These are phyloP conservation scores for Kitagawia praeruptora DNA, from an alignment of 129 eudicot genomes.

Conservation along the genomic window DNA sequence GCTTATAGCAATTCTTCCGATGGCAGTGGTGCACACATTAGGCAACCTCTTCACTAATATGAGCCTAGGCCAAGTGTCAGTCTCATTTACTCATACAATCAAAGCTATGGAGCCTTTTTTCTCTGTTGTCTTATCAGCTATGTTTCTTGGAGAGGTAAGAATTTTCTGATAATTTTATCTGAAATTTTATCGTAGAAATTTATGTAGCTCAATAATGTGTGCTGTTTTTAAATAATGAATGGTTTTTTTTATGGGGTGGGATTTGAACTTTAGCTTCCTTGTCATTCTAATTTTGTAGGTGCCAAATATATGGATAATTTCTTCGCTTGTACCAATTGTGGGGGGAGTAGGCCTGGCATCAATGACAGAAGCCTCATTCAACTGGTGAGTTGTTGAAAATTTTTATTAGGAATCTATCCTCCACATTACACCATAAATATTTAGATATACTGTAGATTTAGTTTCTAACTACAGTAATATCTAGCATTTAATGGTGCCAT, in stretches of 20 bases:
- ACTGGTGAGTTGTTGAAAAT: conserved; percentile 45
- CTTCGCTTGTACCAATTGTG: conserved; percentile 83
- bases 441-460: background rate
- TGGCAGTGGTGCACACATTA: conserved; percentile 74
- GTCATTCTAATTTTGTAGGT: conserved; percentile 31
- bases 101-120: conserved; percentile 94
- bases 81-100: conserved; percentile 82
- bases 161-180: background rate
- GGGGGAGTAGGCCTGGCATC: conserved; percentile 99
- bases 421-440: background rate
- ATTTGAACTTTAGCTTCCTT: background rate
- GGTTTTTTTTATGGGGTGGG: background rate
- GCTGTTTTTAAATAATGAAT: background rate
- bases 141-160: conserved; percentile 73
- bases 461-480: background rate
- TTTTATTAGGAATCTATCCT: background rate
- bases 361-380: conserved; percentile 86
- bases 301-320: conserved; percentile 76
- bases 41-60: conserved; percentile 86
- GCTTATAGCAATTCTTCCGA: conserved; percentile 70
- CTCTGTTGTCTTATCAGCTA: conserved; percentile 71
- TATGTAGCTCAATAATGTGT: background rate
- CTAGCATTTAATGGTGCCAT: background rate
- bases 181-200: background rate
- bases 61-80: conserved; percentile 92